A percentile compares a stretch with the other conserved stretches of the same genome.
These are phyloP conservation scores for Diplodia intermedia DNA, from an alignment of 2,329 filamentous ascomycete species.

Conservation along the genomic window DNA sequence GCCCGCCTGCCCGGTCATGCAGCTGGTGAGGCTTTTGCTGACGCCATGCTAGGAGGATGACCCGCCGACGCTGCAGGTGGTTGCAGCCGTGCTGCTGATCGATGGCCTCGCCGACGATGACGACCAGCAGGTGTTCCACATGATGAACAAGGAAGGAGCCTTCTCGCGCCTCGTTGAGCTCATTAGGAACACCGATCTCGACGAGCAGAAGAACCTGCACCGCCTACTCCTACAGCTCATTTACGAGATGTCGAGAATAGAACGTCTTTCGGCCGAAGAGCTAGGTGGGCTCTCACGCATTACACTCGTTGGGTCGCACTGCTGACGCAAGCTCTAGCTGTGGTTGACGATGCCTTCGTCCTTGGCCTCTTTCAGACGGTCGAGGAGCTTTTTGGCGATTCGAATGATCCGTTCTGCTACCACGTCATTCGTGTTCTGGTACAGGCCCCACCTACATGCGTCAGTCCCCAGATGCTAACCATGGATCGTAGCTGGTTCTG, in stretches of 20 bases:
- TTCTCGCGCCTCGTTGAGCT: constrained; percentile 86
- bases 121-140: constrained; percentile 74
- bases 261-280: constrained; percentile 78
- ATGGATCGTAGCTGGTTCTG: constrained; percentile 73
- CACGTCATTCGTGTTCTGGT: constrained; percentile 92
- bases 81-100: constrained; percentile 82
- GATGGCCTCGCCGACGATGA: constrained; percentile 80
- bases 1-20: background rate
- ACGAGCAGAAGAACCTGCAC: constrained; percentile 75
- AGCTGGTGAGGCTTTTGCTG: background rate
- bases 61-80: constrained; percentile 76
- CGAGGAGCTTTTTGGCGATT: constrained; percentile 85
- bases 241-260: constrained; percentile 96
- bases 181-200: constrained; percentile 68
- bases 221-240: constrained; percentile 83
- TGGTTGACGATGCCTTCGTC: constrained; percentile 78
- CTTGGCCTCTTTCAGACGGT: constrained; percentile 84
- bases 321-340: constrained; percentile 44
- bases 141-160: constrained; percentile 85
- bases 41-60: constrained; percentile 77
- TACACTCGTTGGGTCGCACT: background rate
- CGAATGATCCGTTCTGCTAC: constrained; percentile 93
- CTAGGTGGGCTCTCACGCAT: constrained; percentile 62
- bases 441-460: constrained; percentile 45
- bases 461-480: constrained; percentile 14